phyloP scores from a whole-genome alignment of 768 basidiomycete species.

The Podaxis sp. region DNA sequence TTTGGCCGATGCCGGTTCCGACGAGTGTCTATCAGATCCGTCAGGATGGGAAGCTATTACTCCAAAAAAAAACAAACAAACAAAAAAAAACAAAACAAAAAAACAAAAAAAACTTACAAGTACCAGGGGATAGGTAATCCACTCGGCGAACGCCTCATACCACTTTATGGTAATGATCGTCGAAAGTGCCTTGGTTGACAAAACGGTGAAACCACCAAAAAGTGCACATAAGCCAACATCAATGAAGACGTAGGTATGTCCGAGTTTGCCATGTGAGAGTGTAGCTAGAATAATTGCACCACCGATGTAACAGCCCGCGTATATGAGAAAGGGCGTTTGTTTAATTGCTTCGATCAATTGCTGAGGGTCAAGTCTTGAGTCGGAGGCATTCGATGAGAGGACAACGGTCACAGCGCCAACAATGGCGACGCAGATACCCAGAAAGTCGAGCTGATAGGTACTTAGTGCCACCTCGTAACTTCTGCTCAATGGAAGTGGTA shows the following conservation, averaged over 20 bases:
- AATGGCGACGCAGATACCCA: constrained; percentile 77
- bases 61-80: background rate
- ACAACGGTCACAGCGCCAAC: constrained; percentile 94
- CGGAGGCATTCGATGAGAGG: constrained; percentile 66
- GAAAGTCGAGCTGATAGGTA: constrained; percentile 57
- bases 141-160: constrained; percentile 68
- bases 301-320: constrained; percentile 58
- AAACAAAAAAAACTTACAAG: constrained; percentile 40
- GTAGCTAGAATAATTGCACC: constrained; percentile 54
- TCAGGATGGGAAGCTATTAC: background rate
- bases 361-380: constrained; percentile 64
- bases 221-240: constrained; percentile 88
- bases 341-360: constrained; percentile 65
- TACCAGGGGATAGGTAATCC: constrained; percentile 82
- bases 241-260: constrained; percentile 68
- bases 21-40: constrained; percentile 49
- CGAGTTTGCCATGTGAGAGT: constrained; percentile 61
- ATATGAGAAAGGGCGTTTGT: constrained; percentile 71
- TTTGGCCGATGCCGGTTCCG: constrained; percentile 77
- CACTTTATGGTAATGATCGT: constrained; percentile 78
- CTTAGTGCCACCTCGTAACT: constrained; percentile 14
- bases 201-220: constrained; percentile 91
- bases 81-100: background rate
- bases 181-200: constrained; percentile 90
- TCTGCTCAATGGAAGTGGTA: constrained; percentile 25